These are phyloP conservation scores for Raphidocelis subcapitata DNA, from an alignment of 139 green algal genomes.

Conservation along the genomic window DNA sequence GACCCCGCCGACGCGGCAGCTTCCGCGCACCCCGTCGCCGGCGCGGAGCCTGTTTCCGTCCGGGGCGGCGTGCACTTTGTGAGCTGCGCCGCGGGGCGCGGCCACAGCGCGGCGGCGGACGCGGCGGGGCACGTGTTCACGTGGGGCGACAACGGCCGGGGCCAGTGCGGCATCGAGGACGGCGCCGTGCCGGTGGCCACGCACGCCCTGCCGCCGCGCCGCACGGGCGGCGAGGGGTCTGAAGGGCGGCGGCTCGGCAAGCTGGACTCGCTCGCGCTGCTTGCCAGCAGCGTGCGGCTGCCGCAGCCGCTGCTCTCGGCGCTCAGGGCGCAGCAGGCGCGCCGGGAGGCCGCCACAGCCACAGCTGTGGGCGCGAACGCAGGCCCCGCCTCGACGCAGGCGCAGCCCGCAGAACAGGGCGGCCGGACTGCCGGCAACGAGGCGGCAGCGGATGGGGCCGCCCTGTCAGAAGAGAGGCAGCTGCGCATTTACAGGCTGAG, in stretches of 20 bases:
- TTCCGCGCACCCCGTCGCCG: not conserved
- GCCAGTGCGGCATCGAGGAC: slow-evolving; percentile 4
- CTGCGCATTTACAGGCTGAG: slow-evolving; percentile 2
- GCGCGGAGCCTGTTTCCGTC: slow-evolving; percentile 4
- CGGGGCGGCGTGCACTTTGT: slow-evolving; percentile 7
- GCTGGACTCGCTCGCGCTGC: not conserved
- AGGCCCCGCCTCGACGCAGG: not conserved
- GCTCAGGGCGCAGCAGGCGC: not conserved
- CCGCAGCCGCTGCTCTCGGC: not conserved
- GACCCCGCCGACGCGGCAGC: not conserved
- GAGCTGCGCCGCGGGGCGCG: slow-evolving; percentile 4
- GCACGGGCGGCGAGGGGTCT: not conserved
- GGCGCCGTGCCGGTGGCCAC: not conserved
- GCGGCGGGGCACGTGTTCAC: slow-evolving; percentile 2
- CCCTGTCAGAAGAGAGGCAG: not conserved
- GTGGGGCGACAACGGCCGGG: slow-evolving; percentile 9
- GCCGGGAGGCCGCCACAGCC: not conserved
- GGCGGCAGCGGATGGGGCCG: not conserved
- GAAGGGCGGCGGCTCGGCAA: not conserved
- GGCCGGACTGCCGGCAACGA: not conserved
- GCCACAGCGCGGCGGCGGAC: slow-evolving; percentile 14
- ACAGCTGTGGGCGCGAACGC: not conserved
- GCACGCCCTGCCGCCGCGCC: not conserved
- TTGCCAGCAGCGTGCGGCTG: slow-evolving; percentile 6
- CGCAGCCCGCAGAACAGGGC: not conserved